phyloP scores from a whole-genome alignment of 768 basidiomycete genomes.

The Suillus placidus region DNA sequence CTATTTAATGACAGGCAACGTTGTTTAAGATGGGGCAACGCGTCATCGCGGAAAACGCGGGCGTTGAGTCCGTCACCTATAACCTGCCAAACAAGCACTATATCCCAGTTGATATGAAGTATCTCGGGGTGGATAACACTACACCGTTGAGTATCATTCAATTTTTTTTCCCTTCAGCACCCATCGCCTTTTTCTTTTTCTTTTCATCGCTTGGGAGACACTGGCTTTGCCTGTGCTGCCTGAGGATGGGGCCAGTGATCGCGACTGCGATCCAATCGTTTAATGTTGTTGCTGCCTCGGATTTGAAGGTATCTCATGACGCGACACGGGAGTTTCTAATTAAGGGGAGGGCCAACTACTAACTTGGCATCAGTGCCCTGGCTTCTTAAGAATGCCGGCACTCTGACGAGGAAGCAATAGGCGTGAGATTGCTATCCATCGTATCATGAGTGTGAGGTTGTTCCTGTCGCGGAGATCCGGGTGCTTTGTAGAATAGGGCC shows the following conservation, averaged over 20 bases:
- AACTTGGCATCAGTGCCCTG: not conserved
- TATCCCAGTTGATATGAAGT: conserved; percentile 82
- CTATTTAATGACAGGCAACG: conserved; percentile 66
- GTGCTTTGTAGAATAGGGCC: not conserved
- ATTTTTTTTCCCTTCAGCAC: conserved; percentile 5
- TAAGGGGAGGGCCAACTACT: not conserved
- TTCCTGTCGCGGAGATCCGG: conserved; percentile 8
- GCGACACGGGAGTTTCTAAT: not conserved
- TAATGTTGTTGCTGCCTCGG: conserved; percentile 4
- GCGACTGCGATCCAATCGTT: conserved; percentile 13
- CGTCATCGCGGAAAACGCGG: conserved; percentile 66
- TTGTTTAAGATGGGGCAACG: conserved; percentile 85
- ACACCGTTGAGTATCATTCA: conserved; percentile 53
- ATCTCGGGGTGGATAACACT: conserved; percentile 69
- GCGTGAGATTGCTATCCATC: conserved; percentile 1
- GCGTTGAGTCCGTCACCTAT: conserved; percentile 67
- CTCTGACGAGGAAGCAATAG: not conserved
- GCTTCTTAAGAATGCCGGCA: conserved; percentile 5
- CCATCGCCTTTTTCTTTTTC: not conserved
- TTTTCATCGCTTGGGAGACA: conserved; percentile 6
- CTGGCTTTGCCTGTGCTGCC: conserved; percentile 2
- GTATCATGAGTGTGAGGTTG: not conserved
- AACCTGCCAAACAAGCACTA: conserved; percentile 94
- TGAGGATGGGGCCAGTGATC: not conserved
- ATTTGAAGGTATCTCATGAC: conserved; percentile 1